Base-by-base conservation (phyloP, 2,329 filamentous ascomycete genomes). In the Neobulgaria alba region DNA sequence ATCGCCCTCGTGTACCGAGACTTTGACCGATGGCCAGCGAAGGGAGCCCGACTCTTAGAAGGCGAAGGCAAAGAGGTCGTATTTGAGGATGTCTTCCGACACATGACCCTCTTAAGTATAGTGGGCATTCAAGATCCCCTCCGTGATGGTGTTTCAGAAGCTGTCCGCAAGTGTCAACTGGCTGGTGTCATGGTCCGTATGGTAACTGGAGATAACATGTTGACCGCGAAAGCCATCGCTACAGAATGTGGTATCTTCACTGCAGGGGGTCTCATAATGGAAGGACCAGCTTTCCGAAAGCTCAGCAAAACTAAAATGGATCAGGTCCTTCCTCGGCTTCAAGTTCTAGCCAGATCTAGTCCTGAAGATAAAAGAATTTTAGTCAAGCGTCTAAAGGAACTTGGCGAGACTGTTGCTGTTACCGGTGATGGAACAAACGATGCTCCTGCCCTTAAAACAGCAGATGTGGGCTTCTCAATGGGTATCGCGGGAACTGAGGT, bases 71-170 rank as follows among this genome's bases (percentile, higher is more conserved):
- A 69, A 16, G 72, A 81, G 43, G 79, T 75, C 14, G 67, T 78
- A 3, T 83, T 89, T 44, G 73, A 79, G 12, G 74, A 78, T 43
- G 60, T 89, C 2, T 83, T 86, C 60, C 70, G 72, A 38, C 70
- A 84, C 39, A 85, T 90, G 75, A 78, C 73, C 3, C 84, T 87
- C 65, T 64, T 87, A 49, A 77, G 78, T 14, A 67, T 85, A 30
- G 79, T 84, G 36, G 82, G 82, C 51, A 86, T 87, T 55, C 80
- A 85, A 57, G 82, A 87, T 59, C 82, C 82, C 23, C 73, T 86
- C 14, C 69, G 82, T 41, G 69, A 73, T 4, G 79, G 80, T 50
- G 82, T 86, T 16, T 69, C 75, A 10, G 71, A 76, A 35, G 82
- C 82, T 33, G 82, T 87, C 40, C 66, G 68, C 43, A 75, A 75